phyloP scores from a whole-genome alignment of 228 moss, liverwort and hornwort species.

The Sphagnum fallax region DNA sequence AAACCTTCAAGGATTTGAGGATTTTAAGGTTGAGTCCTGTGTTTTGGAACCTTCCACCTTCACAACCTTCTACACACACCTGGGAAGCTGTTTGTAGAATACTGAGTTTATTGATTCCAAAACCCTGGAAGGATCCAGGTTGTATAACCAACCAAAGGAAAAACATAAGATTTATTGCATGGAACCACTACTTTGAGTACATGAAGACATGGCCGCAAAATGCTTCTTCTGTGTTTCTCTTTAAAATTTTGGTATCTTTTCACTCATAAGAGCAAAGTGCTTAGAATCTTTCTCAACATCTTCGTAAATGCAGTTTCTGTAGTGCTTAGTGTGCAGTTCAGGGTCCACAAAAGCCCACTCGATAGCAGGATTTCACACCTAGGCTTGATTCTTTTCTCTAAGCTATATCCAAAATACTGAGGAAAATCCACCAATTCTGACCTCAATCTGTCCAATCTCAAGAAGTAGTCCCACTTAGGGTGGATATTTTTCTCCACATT shows the following conservation, averaged over 20 bases:
- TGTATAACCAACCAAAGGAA: no score
- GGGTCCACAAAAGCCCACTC: constrained; percentile 28
- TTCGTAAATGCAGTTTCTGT: constrained; percentile 35
- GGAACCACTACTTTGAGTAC: no score
- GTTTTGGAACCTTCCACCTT: no score
- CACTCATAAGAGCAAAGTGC: background rate
- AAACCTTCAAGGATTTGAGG: no score
- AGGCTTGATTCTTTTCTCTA: constrained; percentile 48
- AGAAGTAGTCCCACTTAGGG: constrained; percentile 49
- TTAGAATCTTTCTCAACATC: constrained; percentile 23
- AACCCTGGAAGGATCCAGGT: no score
- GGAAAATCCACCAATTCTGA: constrained; percentile 57
- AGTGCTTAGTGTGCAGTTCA: constrained; percentile 59
- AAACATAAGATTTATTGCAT: no score
- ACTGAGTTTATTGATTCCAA: no score
- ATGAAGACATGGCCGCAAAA: no score
- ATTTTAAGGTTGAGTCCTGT: no score
- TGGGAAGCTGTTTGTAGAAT: no score
- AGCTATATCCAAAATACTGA: constrained; percentile 68
- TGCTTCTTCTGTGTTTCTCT: no score
- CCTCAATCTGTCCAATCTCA: constrained; percentile 24
- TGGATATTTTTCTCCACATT: constrained; percentile 43
- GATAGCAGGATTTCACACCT: constrained; percentile 26
- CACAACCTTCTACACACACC: no score
- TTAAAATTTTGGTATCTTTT: background rate